A percentile compares a stretch with the other conserved stretches of the same genome.
phyloP scores from a whole-genome alignment of 2,329 filamentous ascomycete species.

The Cercospora brassicicola region DNA sequence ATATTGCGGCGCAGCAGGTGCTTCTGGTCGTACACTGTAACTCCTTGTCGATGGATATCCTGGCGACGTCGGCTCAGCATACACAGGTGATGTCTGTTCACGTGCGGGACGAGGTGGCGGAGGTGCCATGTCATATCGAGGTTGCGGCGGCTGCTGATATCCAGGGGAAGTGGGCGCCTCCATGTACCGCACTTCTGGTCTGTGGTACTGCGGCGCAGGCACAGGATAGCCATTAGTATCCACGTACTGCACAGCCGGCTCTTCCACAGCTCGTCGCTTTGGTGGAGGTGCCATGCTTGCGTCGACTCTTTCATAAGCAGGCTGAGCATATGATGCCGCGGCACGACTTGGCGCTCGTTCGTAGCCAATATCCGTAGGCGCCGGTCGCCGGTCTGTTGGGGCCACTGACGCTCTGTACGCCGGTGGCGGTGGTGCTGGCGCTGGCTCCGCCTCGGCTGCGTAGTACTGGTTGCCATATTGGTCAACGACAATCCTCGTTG shows the following conservation, averaged over 20 bases:
- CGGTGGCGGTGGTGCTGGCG: conserved; percentile 26
- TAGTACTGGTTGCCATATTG: conserved; percentile 80
- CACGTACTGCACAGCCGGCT: conserved; percentile 32
- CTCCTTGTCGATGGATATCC: conserved; percentile 25
- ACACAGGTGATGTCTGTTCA: conserved; percentile 30
- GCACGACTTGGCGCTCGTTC: conserved; percentile 61
- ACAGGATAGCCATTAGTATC: conserved; percentile 33
- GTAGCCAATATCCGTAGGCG: conserved; percentile 50
- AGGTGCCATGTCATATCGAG: conserved; percentile 28
- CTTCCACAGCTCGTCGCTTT: conserved; percentile 25
- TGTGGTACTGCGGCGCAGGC: conserved; percentile 19
- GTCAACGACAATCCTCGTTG: conserved; percentile 71
- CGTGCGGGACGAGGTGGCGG: conserved; percentile 39
- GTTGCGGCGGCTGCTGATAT: conserved; percentile 27
- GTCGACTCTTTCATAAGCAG: conserved; percentile 47
- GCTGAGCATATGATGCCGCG: conserved; percentile 26
- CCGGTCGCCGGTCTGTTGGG: conserved; percentile 27
- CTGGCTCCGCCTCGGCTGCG: conserved; percentile 51
- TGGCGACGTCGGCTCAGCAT: conserved; percentile 17
- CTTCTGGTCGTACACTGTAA: conserved; percentile 50
- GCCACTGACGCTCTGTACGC: conserved; percentile 56
- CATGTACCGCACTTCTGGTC: conserved; percentile 26
- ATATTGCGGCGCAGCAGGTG: conserved; percentile 47
- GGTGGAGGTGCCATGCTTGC: conserved; percentile 31
- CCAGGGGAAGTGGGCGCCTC: conserved; percentile 32